Percentiles rank a stretch among this genome's conserved stretches.
These are phyloP conservation scores for Podila clonocystis DNA, from an alignment of 192 early-diverging fungal genomes.

Conservation along the genomic window DNA sequence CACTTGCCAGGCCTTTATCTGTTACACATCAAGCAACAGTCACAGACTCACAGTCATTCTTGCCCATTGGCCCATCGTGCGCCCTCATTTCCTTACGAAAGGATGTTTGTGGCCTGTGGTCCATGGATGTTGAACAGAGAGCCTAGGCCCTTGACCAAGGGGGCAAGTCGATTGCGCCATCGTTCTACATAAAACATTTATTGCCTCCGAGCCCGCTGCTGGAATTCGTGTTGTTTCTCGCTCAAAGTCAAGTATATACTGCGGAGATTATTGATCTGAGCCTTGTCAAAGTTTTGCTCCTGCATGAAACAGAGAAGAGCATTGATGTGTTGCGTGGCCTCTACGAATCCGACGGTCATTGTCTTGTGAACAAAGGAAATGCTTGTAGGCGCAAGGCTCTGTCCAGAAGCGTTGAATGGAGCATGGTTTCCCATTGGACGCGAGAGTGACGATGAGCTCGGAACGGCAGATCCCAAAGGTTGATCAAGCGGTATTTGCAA, in stretches of 20 bases:
- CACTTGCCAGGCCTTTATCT: too few relatives aligned
- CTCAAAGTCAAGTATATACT: slow-evolving; percentile 22
- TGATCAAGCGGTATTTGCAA: too few relatives aligned
- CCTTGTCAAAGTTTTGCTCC: slow-evolving; percentile 18
- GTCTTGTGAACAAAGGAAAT: background rate
- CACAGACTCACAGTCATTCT: too few relatives aligned
- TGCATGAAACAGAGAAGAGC: slow-evolving; percentile 41
- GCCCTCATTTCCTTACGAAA: too few relatives aligned
- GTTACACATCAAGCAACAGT: too few relatives aligned
- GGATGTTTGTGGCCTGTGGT: too few relatives aligned
- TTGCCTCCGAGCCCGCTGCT: too few relatives aligned
- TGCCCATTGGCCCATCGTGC: too few relatives aligned
- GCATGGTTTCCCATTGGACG: background rate
- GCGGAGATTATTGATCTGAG: slow-evolving; percentile 12
- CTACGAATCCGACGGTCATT: slow-evolving; percentile 18
- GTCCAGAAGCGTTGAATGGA: background rate
- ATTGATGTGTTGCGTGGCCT: slow-evolving; percentile 23
- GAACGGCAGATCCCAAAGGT: too few relatives aligned
- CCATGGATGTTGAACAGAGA: too few relatives aligned
- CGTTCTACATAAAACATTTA: background rate
- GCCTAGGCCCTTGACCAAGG: too few relatives aligned
- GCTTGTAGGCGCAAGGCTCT: background rate
- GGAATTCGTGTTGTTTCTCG: slow-evolving; percentile 13
- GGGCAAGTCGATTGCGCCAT: too few relatives aligned
- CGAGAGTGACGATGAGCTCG: background rate